phyloP scores from a whole-genome alignment of 768 basidiomycete species.

The Suillus subluteus region DNA sequence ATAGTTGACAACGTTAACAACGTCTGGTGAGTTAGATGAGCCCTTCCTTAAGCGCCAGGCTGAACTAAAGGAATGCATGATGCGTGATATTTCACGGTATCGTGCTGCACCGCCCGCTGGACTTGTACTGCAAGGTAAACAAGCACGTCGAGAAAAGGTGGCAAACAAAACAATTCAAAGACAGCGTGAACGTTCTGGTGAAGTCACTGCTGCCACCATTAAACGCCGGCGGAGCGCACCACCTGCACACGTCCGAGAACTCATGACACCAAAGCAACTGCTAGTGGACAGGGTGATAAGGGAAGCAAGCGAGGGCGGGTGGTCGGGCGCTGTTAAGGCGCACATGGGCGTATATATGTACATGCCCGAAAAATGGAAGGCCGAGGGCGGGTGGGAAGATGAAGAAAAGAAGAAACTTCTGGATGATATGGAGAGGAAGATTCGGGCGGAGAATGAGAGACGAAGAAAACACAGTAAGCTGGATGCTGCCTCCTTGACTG shows the following conservation, averaged over 20 bases:
- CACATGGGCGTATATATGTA: slow-evolving; percentile 53
- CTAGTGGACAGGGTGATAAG: slow-evolving; percentile 52
- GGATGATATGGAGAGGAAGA: slow-evolving; percentile 27
- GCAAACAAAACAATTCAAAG: slow-evolving; percentile 67
- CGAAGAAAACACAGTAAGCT: slow-evolving; percentile 6
- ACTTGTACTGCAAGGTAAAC: slow-evolving; percentile 51
- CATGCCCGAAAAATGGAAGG: slow-evolving; percentile 37
- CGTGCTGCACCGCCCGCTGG: slow-evolving; percentile 47
- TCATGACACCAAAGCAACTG: slow-evolving; percentile 53
- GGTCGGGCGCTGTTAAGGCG: slow-evolving; percentile 67
- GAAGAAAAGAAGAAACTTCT: slow-evolving; percentile 22
- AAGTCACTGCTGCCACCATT: slow-evolving; percentile 53
- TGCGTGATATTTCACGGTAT: slow-evolving; percentile 46
- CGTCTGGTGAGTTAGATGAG: not conserved
- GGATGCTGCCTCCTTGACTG: not conserved
- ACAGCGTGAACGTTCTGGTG: slow-evolving; percentile 65
- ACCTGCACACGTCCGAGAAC: slow-evolving; percentile 60
- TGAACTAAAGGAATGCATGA: slow-evolving; percentile 36
- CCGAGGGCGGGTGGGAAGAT: slow-evolving; percentile 36
- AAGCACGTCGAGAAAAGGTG: slow-evolving; percentile 63
- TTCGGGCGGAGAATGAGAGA: slow-evolving; percentile 36
- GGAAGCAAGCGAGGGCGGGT: slow-evolving; percentile 68
- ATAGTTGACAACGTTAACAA: not conserved
- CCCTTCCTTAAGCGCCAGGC: slow-evolving; percentile 2
- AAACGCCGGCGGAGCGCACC: slow-evolving; percentile 55